These are phyloP conservation scores for Vanrija sp. DNA, from an alignment of 1,284 basidiomycete genomes.

Conservation along the genomic window DNA sequence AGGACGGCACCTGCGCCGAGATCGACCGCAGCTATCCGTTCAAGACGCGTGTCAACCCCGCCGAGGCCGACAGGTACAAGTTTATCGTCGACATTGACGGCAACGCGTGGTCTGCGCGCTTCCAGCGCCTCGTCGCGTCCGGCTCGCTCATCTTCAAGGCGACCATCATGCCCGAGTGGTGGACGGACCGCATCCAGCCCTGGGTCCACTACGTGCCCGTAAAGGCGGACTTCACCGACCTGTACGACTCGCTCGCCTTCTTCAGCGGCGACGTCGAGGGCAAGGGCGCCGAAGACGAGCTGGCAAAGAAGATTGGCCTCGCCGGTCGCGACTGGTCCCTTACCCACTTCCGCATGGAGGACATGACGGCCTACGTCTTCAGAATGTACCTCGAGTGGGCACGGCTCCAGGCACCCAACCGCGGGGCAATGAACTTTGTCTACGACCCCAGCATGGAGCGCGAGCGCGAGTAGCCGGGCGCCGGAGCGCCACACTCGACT, in stretches of 20 bases:
- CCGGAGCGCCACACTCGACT: background rate
- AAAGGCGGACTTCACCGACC: constrained; percentile 50
- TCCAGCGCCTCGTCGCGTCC: constrained; percentile 47
- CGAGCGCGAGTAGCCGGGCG: background rate
- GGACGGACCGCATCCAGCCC: constrained; percentile 49
- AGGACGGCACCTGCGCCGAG: constrained; percentile 41
- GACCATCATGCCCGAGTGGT: constrained; percentile 48
- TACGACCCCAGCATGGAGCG: constrained; percentile 30
- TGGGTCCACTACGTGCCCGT: constrained; percentile 51
- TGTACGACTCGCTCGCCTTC: constrained; percentile 45
- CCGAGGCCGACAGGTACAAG: constrained; percentile 31
- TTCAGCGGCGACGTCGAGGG: constrained; percentile 33
- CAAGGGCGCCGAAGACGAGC: constrained; percentile 34
- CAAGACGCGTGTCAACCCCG: constrained; percentile 19
- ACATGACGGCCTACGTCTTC: constrained; percentile 46
- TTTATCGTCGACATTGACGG: constrained; percentile 54
- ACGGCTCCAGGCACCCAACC: constrained; percentile 25
- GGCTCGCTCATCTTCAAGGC: constrained; percentile 44
- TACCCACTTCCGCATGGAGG: constrained; percentile 42
- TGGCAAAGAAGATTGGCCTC: constrained; percentile 47
- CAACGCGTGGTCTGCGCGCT: constrained; percentile 66
- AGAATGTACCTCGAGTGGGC: constrained; percentile 47
- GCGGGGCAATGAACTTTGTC: constrained; percentile 26
- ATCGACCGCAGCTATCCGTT: constrained; percentile 31
- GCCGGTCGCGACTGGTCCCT: constrained; percentile 46